Evolutionary conservation across 331 rosid species (phyloP), one percentile per base, ranked within the genome.

Genomic region (Malus hybrid): DNA sequence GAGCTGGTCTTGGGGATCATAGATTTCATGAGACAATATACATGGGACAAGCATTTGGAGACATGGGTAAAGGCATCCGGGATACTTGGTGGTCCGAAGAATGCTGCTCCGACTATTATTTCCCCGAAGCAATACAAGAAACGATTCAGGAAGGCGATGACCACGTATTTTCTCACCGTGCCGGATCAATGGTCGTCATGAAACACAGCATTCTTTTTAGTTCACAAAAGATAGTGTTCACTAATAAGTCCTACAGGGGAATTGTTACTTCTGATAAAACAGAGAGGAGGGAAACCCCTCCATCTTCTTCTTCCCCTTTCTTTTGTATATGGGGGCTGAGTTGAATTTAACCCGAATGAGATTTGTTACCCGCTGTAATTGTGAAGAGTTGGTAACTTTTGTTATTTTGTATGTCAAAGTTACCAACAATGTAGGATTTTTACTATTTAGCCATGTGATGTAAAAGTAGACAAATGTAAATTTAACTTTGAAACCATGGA

Each of bases 41-140:
- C 99, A 2, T 96, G 99, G 99, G 99, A 96, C 93, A 96, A 96
- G 84, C 99, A 96, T 81, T 85, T 96, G 76, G 99, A 96, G 80
- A 93, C 99, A 36, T 93, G 97, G 99, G 99, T 93, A 6, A 96
- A 96, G 82, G 89, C 97, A 7, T 81, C 96, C 22, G 99, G 99
- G 32, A 92, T 96, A 63, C 93, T 96, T 33, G 99, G 99, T 6
- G 99, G 99, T 76, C 89, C 83, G 1, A 96, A 72, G 75, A 96
- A 95, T 78, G 90, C 98, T 70, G 24, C 99, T 33, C 99, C 99
- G 0, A 96, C 99, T n/a, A 88, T 96, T 44, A 84, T 96, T 71
- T 96, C 99, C 63, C 99, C 99, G 0, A 89, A 72, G 61, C 93
- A 92, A 77, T 96, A 96, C 94, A 96, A 96, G 88, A 93, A 92